Evolutionary conservation across 2,329 filamentous ascomycete genomes (phyloP).

Genomic region (Calonectria hongkongensis): DNA sequence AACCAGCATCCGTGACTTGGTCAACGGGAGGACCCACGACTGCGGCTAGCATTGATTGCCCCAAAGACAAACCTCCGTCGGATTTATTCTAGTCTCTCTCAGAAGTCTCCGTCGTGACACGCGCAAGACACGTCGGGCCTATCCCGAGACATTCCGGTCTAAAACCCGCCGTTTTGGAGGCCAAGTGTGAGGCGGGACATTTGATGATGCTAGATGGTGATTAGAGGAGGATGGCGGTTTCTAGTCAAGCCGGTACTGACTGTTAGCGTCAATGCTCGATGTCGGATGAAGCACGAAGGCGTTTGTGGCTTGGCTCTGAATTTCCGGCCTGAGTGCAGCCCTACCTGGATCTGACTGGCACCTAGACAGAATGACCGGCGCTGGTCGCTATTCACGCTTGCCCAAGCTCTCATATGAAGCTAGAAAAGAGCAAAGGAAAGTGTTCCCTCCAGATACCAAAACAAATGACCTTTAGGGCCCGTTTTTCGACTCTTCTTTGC

Average conservation of each 20-base stretch:
- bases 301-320: not conserved
- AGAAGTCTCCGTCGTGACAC: not conserved
- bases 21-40: not conserved
- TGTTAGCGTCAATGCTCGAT: constrained; percentile 12
- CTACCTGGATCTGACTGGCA: not conserved
- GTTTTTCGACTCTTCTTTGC: no score
- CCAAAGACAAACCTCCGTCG: not conserved
- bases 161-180: not conserved
- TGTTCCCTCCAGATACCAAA: no score
- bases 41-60: not conserved
- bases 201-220: not conserved
- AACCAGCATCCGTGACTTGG: not conserved
- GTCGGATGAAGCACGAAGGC: not conserved
- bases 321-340: not conserved
- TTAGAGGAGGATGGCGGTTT: not conserved
- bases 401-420: no score
- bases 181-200: not conserved
- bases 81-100: not conserved
- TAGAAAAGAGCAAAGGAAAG: no score
- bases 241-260: not conserved
- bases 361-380: no score
- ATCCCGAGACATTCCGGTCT: not conserved
- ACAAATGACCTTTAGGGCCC: no score
- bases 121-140: not conserved
- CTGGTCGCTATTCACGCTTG: no score